A percentile compares a stretch with the other conserved stretches of the same genome.
phyloP scores from a whole-genome alignment of 768 basidiomycete species.

The Tephrocybe rancida region DNA sequence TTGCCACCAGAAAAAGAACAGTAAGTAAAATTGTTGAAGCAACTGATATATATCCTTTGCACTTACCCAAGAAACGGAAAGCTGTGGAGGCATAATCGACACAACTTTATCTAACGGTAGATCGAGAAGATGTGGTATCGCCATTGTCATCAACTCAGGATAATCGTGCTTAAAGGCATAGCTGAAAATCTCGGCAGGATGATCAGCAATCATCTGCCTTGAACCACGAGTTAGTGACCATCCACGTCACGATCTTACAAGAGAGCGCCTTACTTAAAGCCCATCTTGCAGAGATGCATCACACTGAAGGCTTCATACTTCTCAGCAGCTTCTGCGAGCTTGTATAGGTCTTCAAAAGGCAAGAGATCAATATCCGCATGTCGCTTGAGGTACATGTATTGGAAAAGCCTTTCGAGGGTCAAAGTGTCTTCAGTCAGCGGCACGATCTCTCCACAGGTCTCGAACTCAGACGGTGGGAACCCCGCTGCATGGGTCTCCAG shows the following conservation, averaged over 20 bases:
- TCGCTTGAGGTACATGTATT: slow-evolving; percentile 27
- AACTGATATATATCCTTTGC: neutral
- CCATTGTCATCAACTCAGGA: neutral
- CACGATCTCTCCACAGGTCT: slow-evolving; percentile 19
- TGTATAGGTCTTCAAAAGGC: slow-evolving; percentile 17
- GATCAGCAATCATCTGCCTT: slow-evolving; percentile 4
- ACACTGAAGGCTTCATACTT: slow-evolving; percentile 29
- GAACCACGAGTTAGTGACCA: neutral
- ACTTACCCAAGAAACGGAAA: slow-evolving; percentile 2
- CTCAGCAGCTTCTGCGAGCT: no score
- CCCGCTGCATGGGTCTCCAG: slow-evolving; percentile 23
- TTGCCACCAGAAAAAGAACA: neutral
- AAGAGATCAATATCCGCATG: slow-evolving; percentile 21
- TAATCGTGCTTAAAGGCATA: slow-evolving; percentile 13
- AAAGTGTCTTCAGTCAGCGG: slow-evolving; percentile 23
- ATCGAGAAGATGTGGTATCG: neutral
- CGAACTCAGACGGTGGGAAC: slow-evolving; percentile 25
- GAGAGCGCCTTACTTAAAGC: slow-evolving; percentile 24
- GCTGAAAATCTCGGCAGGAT: slow-evolving; percentile 15
- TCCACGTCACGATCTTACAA: neutral
- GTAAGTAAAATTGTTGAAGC: neutral
- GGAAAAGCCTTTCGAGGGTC: slow-evolving; percentile 28
- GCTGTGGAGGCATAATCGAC: neutral
- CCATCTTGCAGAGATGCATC: slow-evolving; percentile 24
- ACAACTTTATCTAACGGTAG: neutral